Conservation (phyloP, 1,284 basidiomycete species). For the Tetrapyrgos nigripes region DNA sequence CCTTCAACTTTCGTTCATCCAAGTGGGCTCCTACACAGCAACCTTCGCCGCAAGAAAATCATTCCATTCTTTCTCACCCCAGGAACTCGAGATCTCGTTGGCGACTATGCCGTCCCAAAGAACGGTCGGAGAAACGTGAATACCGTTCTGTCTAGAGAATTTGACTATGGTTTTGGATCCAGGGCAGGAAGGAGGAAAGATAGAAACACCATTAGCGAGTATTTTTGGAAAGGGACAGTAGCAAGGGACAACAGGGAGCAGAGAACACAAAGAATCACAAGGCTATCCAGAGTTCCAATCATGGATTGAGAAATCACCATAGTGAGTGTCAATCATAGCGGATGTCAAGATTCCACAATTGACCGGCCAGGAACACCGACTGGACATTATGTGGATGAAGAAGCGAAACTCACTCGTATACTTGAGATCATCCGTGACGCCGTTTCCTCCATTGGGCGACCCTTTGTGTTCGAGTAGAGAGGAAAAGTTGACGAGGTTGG, state of each 20-base stretch:
- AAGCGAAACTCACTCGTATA: constrained; percentile 67
- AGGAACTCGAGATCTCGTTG: constrained; percentile 82
- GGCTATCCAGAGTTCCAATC: no score
- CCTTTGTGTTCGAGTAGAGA: constrained; percentile 71
- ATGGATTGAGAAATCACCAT: no score
- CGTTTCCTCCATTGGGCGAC: constrained; percentile 76
- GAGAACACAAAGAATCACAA: no score
- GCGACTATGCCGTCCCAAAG: constrained; percentile 88
- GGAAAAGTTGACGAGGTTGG: constrained; percentile 56
- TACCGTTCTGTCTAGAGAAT: constrained; percentile 88
- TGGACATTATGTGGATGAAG: background rate
- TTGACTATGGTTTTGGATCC: constrained; percentile 62
- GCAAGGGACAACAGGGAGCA: no score
- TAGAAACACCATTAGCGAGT: background rate
- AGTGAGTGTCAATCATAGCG: no score
- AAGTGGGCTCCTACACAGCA: constrained; percentile 32
- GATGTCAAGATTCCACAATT: no score
- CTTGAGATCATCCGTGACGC: constrained; percentile 85
- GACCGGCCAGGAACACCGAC: no score
- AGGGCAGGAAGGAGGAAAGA: background rate
- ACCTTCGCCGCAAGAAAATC: constrained; percentile 80
- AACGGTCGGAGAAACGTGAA: constrained; percentile 92
- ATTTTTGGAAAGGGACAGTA: no score
- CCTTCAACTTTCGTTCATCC: background rate
- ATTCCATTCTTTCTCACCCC: constrained; percentile 86